Base-by-base conservation (phyloP, 2,329 filamentous ascomycete genomes). In the Botrytis medusae region DNA sequence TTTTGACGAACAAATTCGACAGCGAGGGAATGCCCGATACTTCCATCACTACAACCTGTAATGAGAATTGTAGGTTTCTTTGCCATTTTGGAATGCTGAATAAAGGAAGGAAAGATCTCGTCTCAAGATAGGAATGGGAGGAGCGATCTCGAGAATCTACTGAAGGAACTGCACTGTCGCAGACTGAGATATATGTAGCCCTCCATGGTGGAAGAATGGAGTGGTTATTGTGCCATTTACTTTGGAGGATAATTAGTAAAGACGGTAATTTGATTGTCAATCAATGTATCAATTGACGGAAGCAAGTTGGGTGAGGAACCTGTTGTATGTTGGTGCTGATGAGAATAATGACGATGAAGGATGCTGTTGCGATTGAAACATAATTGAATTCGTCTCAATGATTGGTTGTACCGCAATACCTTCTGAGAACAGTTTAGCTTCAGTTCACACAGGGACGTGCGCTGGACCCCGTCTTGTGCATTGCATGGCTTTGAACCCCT, bases 391-490 rank as follows among this genome's bases (percentile, higher is more conserved):
- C 7, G 51, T 57, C n/a, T 57, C 51, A 57, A 57, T 57, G n/a
- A 57, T 63, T 63, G 61, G 61, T 14, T 64, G n/a, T 32, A 46
- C 29, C n/a, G 61, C 40, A 29, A 20, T 63, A 44, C 61, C 61
- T 63, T 63, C 61, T 44, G 12, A 63, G 20, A 44, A 32, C 12
- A 22, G 40, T 63, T 44, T 63, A 62, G 60, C 60, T 40, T 62
- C 37, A 16, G 2, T 18, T 57, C n/a, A 29, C 5, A 57, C 18
- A 29, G 25, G n/a, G 14, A 4, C 61, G 37, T 44, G 61, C 25
- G 8, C 14, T 29, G 37, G 20, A 18, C 51, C 51, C n/a, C n/a
- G 51, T 8, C 6, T 8, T 8, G 37, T 8, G 37, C 37, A 9
- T 37, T 57, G 7, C 14, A 57, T 29, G n/a, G n/a, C 22, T 22